Evolutionary conservation across 306 rosid species (phyloP).

Genomic region (Lathyrus sativus): DNA sequence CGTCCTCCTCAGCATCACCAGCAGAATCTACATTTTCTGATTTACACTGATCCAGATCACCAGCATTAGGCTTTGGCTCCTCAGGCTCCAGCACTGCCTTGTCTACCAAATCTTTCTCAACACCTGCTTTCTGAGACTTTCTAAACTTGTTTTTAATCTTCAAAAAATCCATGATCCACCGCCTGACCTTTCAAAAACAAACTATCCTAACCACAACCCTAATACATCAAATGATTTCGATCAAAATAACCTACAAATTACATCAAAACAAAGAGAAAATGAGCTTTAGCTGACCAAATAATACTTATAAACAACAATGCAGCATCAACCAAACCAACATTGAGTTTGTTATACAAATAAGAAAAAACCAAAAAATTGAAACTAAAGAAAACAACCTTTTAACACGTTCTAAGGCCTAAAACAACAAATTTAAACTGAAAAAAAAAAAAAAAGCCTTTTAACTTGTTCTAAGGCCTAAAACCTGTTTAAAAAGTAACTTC

Average conservation of each 20-base stretch:
- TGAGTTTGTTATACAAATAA: neutral
- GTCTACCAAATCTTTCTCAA: constrained; percentile 46
- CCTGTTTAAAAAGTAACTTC: constrained; percentile 6
- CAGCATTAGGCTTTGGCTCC: constrained; percentile 50
- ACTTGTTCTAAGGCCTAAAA: constrained; percentile 19
- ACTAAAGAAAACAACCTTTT: neutral
- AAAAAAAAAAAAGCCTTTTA: too few species aligned
- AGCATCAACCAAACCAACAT: constrained; percentile 2
- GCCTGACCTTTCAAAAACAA: constrained; percentile 31
- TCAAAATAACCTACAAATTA: constrained; percentile 38
- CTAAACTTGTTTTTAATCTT: constrained; percentile 62
- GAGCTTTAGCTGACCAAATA: neutral
- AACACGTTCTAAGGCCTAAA: too few species aligned
- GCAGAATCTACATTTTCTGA: constrained; percentile 54
- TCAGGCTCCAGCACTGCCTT: constrained; percentile 51
- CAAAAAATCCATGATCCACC: constrained; percentile 64
- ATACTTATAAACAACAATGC: neutral
- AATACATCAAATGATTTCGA: constrained; percentile 17
- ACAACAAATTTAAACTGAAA: too few species aligned
- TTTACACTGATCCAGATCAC: constrained; percentile 46
- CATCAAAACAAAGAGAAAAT: constrained; percentile 30
- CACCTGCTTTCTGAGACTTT: constrained; percentile 58
- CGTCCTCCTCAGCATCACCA: constrained; percentile 76
- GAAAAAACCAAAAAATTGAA: neutral
- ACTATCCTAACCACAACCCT: neutral